These are phyloP conservation scores for Allantophomopsis cytisporea DNA, from an alignment of 2,329 filamentous ascomycete genomes.

Conservation along the genomic window DNA sequence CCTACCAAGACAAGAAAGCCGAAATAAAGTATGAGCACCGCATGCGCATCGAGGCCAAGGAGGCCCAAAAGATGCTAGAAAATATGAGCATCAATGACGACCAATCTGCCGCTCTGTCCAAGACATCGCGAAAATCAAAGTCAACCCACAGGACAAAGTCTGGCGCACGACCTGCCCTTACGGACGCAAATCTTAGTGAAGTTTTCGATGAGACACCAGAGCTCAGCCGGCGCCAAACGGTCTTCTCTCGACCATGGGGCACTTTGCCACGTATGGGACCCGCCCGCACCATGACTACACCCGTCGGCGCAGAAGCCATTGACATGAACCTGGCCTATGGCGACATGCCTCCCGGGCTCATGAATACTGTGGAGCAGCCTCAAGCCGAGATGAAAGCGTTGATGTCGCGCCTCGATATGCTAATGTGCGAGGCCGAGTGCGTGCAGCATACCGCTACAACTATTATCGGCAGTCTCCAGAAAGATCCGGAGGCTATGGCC, in stretches of 20 bases:
- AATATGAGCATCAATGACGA: conserved; percentile 22
- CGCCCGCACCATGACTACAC: conserved; percentile 10
- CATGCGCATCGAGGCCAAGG: conserved; percentile 37
- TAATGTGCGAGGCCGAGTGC: conserved; percentile 82
- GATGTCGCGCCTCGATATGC: conserved; percentile 58
- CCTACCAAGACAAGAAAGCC: conserved; percentile 79
- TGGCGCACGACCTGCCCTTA: conserved; percentile 13
- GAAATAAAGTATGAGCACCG: conserved; percentile 62
- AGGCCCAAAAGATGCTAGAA: conserved; percentile 37
- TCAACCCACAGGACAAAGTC: conserved; percentile 5
- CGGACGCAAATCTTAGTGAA: conserved; percentile 10
- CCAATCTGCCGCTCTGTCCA: conserved; percentile 26
- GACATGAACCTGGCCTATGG: conserved; percentile 93
- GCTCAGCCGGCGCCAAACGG: conserved; percentile 13
- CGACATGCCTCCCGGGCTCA: conserved; percentile 50
- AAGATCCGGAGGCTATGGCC: conserved; percentile 81
- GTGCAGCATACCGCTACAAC: conserved; percentile 70
- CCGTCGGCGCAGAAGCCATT: conserved; percentile 31
- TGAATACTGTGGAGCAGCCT: conserved; percentile 16
- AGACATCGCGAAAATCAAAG: conserved; percentile 23
- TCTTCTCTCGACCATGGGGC: conserved; percentile 5
- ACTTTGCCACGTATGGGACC: conserved; percentile 6
- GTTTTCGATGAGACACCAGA: conserved; percentile 8
- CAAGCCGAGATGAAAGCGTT: conserved; percentile 51
- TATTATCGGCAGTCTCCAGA: conserved; percentile 69